phyloP scores from a whole-genome alignment of 352 stramenopile genomes.

The Globisporangium middletonii region DNA sequence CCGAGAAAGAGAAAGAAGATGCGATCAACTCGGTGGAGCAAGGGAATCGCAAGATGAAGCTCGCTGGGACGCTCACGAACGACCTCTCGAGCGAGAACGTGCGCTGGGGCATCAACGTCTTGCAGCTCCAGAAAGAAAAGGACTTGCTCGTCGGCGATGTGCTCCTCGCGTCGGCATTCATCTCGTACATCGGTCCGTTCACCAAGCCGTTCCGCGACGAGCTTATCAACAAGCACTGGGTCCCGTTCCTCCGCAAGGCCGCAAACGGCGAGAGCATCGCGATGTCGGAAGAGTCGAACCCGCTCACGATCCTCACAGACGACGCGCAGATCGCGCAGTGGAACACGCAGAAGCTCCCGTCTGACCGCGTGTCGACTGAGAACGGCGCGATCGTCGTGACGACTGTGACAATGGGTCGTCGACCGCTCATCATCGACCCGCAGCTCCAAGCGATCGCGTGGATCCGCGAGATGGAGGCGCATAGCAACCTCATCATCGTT shows the following conservation, averaged over 20 bases:
- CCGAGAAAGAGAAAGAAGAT: conserved; percentile 92
- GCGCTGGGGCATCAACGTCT: conserved; percentile 92
- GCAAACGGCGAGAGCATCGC: conserved; percentile 83
- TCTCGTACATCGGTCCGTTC: conserved; percentile 95
- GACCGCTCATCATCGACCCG: conserved; percentile 92
- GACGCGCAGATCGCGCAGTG: conserved; percentile 91
- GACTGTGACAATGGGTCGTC: conserved; percentile 84
- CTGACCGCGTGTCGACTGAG: conserved; percentile 91
- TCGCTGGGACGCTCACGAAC: conserved; percentile 92
- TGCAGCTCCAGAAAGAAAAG: conserved; percentile 89
- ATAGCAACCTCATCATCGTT: conserved; percentile 92
- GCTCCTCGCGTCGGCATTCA: conserved; percentile 91
- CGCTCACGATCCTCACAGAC: conserved; percentile 88
- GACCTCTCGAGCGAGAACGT: conserved; percentile 95
- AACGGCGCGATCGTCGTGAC: conserved; percentile 92
- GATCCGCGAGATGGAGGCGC: conserved; percentile 90
- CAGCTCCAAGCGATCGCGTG: conserved; percentile 93
- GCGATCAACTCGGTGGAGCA: conserved; percentile 89
- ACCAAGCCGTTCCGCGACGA: conserved; percentile 93
- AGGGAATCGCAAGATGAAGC: conserved; percentile 93
- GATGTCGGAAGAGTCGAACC: conserved; percentile 89
- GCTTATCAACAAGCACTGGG: conserved; percentile 92
- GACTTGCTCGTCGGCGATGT: conserved; percentile 92
- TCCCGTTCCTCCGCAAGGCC: conserved; percentile 86
- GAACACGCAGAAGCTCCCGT: conserved; percentile 91